Percentiles rank a stretch among this genome's conserved stretches.
These are phyloP conservation scores for Alopecurus myosuroides DNA, from an alignment of 176 grass and related monocot genomes.

Conservation along the genomic window DNA sequence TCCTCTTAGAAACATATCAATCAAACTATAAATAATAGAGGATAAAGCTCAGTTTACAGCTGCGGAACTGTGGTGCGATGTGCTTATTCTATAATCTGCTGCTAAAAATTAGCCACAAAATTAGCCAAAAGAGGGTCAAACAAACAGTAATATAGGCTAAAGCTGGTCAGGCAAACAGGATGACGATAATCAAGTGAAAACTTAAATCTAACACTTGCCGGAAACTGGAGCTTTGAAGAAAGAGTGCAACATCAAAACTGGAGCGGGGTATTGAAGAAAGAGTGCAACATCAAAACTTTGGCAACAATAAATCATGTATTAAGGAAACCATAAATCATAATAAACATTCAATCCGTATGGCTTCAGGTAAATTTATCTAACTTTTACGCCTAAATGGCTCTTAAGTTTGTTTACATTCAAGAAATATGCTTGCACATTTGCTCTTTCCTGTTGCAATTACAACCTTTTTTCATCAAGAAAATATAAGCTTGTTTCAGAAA, in stretches of 20 bases:
- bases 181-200: too few relatives aligned
- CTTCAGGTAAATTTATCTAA: background rate
- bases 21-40: background rate
- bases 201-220: too few relatives aligned
- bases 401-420: background rate
- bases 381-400: background rate
- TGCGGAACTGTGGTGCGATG: background rate
- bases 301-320: background rate
- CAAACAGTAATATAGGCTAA: too few relatives aligned
- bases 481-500: background rate
- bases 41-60: background rate
- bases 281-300: background rate
- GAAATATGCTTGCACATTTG: background rate
- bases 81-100: background rate
- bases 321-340: background rate
- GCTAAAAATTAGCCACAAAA: background rate
- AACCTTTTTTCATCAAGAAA: background rate
- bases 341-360: background rate
- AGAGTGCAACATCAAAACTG: too few relatives aligned
- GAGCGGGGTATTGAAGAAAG: background rate
- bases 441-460: background rate
- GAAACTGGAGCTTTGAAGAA: too few relatives aligned
- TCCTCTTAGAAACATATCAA: background rate
- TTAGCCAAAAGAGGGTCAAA: too few relatives aligned
- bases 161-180: too few relatives aligned